These are phyloP conservation scores for Obelidium mucronatum DNA, from an alignment of 192 early-diverging fungal genomes.

Conservation along the genomic window DNA sequence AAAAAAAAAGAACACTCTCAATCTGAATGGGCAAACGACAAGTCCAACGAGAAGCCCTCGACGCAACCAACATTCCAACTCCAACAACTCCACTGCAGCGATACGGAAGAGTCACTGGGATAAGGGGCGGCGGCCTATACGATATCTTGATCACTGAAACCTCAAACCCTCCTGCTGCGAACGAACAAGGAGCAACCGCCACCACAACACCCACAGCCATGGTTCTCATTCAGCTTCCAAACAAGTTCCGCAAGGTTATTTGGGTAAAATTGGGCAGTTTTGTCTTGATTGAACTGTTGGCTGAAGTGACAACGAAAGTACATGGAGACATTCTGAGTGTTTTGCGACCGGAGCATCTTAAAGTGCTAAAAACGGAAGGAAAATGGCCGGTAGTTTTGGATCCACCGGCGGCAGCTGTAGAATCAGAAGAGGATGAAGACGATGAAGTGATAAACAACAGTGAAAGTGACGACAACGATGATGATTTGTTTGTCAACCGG, in stretches of 20 bases:
- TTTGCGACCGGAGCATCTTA: slow-evolving; percentile 11
- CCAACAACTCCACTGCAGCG: background rate
- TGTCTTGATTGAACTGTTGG: background rate
- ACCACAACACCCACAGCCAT: background rate
- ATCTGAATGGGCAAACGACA: slow-evolving; percentile 21
- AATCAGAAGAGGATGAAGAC: background rate
- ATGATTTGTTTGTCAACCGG: slow-evolving; percentile 18
- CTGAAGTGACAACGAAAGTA: slow-evolving; percentile 9
- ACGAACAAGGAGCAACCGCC: background rate
- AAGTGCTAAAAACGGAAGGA: background rate
- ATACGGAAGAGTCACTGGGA: slow-evolving; percentile 13
- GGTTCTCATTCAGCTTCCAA: slow-evolving; percentile 16
- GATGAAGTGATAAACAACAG: background rate
- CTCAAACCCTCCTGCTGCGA: background rate
- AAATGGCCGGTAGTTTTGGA: slow-evolving; percentile 10
- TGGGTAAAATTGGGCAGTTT: slow-evolving; percentile 15
- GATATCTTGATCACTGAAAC: background rate
- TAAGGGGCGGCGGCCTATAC: slow-evolving; percentile 20
- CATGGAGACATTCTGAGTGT: slow-evolving; percentile 21
- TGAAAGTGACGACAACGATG: background rate
- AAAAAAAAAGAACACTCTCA: background rate
- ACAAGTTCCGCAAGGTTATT: slow-evolving; percentile 18
- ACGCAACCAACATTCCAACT: background rate
- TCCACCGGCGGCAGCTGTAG: background rate
- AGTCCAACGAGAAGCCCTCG: background rate